Evolutionary conservation across 1,284 basidiomycete genomes (phyloP).

Genomic region (Peniophora sp.): DNA sequence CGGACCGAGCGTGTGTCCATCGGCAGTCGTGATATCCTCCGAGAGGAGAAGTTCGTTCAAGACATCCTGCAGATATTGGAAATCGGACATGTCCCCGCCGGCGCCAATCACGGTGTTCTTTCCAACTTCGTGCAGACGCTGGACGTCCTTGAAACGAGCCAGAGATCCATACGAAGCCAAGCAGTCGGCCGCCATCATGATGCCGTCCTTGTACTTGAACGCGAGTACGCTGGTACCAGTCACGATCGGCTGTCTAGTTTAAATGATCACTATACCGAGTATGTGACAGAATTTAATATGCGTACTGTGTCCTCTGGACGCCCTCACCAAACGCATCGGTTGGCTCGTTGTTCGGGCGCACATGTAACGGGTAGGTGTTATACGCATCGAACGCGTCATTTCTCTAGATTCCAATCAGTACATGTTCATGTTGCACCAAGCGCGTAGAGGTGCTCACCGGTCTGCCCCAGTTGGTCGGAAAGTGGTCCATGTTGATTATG

Average conservation of each 20-base stretch:
- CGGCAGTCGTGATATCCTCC: conserved; percentile 74
- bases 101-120: conserved; percentile 84
- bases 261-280: conserved; percentile 4
- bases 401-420: conserved; percentile 32
- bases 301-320: conserved; percentile 73
- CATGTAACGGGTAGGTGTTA: conserved; percentile 65
- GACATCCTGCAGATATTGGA: conserved; percentile 84
- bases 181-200: conserved; percentile 99
- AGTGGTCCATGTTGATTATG: conserved; percentile 60
- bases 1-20: conserved; percentile 83
- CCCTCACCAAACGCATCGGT: conserved; percentile 55
- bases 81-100: conserved; percentile 96
- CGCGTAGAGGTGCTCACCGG: too few relatives aligned
- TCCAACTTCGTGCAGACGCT: conserved; percentile 83
- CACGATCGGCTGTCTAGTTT: conserved; percentile 81
- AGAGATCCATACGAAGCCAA: conserved; percentile 97
- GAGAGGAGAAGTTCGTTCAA: conserved; percentile 64
- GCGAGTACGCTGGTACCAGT: conserved; percentile 96
- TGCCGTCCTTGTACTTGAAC: conserved; percentile 90
- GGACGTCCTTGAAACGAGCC: conserved; percentile 93
- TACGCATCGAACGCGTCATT: conserved; percentile 68
- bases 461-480: conserved; percentile 73
- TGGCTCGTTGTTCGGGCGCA: conserved; percentile 40
- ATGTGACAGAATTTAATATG: conserved; percentile 8
- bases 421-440: conserved; percentile 20